Evolutionary conservation across 2,329 filamentous ascomycete genomes (phyloP).

Genomic region (Aspergillus chevalieri): DNA sequence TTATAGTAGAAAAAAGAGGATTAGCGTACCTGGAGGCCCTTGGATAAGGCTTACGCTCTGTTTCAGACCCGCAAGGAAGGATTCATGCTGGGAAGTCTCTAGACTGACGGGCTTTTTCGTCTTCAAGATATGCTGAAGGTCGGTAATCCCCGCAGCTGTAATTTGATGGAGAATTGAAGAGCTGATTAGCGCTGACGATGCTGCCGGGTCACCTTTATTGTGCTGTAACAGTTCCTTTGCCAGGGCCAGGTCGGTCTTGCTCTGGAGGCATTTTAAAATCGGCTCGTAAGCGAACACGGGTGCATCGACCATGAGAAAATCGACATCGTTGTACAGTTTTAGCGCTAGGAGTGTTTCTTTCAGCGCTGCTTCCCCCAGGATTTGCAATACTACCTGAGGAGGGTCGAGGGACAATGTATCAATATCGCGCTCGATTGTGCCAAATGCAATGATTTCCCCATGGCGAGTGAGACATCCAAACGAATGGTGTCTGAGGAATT

Average conservation of each 20-base stretch:
- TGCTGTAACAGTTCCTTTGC: conserved; percentile 47
- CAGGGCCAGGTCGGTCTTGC: conserved; percentile 52
- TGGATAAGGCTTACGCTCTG: conserved; percentile 58
- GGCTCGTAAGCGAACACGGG: conserved; percentile 65
- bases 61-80: conserved; percentile 50
- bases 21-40: conserved; percentile 60
- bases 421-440: conserved; percentile 49
- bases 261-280: conserved; percentile 55
- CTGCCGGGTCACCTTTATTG: conserved; percentile 9
- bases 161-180: conserved; percentile 11
- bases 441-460: conserved; percentile 54
- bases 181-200: conserved; percentile 8
- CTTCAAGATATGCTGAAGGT: conserved; percentile 27
- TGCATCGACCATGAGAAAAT: conserved; percentile 58
- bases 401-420: conserved; percentile 37
- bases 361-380: conserved; percentile 44
- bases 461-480: conserved; percentile 56
- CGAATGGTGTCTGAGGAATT: conserved; percentile 53
- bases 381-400: conserved; percentile 48
- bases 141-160: conserved; percentile 9
- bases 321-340: conserved; percentile 26
- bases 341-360: conserved; percentile 44
- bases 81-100: conserved; percentile 51
- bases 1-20: background rate
- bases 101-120: conserved; percentile 32